Evolutionary conservation across 306 rosid species (phyloP).

Genomic region (Malus sylvestris): DNA sequence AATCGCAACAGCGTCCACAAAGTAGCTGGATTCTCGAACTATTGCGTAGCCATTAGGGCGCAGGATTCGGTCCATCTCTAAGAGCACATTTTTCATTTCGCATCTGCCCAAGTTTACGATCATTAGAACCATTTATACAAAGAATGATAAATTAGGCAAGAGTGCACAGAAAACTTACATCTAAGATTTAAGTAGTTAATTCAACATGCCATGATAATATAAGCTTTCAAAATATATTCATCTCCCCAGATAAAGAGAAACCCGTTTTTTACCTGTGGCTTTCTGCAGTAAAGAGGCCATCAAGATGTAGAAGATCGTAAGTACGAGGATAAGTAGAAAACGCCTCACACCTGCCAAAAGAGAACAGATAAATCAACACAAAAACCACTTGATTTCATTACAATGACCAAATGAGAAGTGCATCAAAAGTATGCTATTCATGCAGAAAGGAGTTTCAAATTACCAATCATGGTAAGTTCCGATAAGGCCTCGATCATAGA

Average conservation of each 20-base stretch:
- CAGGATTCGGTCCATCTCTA: conserved; percentile 93
- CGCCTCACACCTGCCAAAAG: conserved; percentile 81
- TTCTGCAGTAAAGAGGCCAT: conserved; percentile 86
- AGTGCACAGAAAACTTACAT: background rate
- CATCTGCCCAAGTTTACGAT: conserved; percentile 44
- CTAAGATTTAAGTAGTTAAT: background rate
- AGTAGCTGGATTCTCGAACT: conserved; percentile 73
- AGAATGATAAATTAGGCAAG: background rate
- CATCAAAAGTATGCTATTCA: background rate
- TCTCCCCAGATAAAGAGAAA: background rate
- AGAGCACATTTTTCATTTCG: conserved; percentile 76
- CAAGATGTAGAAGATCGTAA: conserved; percentile 90
- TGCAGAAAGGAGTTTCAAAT: background rate
- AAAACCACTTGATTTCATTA: background rate
- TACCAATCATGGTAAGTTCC: conserved; percentile 97
- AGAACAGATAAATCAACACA: conserved; percentile 19
- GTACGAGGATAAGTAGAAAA: conserved; percentile 97
- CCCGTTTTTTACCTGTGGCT: conserved; percentile 63
- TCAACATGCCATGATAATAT: background rate
- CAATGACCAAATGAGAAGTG: background rate
- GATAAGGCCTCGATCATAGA: conserved; percentile 87
- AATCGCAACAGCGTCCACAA: conserved; percentile 59
- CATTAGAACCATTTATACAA: conserved; percentile 15
- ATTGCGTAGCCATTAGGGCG: conserved; percentile 69
- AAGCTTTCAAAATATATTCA: background rate